A percentile compares a stretch with the other conserved stretches of the same genome.
These are phyloP conservation scores for Colletotrichum sansevieriae DNA, from an alignment of 2,329 filamentous ascomycete genomes.

Conservation along the genomic window DNA sequence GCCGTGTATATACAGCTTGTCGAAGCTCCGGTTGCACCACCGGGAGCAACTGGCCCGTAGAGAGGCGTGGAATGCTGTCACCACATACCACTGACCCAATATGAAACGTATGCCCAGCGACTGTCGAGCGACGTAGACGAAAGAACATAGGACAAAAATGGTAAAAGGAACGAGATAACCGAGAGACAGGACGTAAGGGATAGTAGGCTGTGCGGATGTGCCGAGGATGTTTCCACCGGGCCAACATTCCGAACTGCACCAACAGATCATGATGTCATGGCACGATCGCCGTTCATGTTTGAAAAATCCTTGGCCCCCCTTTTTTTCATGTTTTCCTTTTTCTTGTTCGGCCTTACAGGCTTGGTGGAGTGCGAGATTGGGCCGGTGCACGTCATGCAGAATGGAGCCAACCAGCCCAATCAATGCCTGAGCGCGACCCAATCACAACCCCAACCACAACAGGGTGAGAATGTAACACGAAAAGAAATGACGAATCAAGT, in stretches of 20 bases:
- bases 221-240: slow-evolving; percentile 24
- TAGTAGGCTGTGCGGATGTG: background rate
- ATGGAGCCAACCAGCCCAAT: slow-evolving; percentile 26
- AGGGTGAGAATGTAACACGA: slow-evolving; percentile 24
- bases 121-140: slow-evolving; percentile 14
- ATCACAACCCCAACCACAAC: slow-evolving; percentile 16
- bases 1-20: slow-evolving; percentile 36
- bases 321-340: slow-evolving; percentile 6
- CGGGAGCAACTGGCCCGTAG: slow-evolving; percentile 27
- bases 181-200: slow-evolving; percentile 5
- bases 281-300: slow-evolving; percentile 6
- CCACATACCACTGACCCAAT: slow-evolving; percentile 33
- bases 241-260: background rate
- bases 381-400: slow-evolving; percentile 33
- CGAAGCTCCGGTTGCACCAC: slow-evolving; percentile 26
- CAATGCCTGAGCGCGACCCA: slow-evolving; percentile 35
- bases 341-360: slow-evolving; percentile 21
- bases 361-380: slow-evolving; percentile 29
- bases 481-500: slow-evolving; percentile 4
- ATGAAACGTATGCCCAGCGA: slow-evolving; percentile 36
- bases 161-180: background rate
- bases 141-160: background rate
- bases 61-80: slow-evolving; percentile 37
- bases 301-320: too few relatives aligned
- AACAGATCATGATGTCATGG: slow-evolving; percentile 33